These are phyloP conservation scores for Diaporthe australafricana DNA, from an alignment of 2,329 filamentous ascomycete genomes.

Conservation along the genomic window DNA sequence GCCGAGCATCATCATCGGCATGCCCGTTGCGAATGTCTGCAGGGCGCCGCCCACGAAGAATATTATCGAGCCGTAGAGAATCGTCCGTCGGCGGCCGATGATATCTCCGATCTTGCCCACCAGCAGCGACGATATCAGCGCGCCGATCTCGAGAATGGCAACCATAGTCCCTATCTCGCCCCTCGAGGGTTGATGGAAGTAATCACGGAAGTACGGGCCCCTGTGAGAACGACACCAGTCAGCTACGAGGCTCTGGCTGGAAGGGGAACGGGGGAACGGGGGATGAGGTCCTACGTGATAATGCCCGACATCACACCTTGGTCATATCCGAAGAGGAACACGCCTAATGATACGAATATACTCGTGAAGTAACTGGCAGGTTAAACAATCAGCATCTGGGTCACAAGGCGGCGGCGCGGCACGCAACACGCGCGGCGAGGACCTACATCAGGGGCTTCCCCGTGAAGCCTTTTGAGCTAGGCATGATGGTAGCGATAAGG, in stretches of 20 bases:
- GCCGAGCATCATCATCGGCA: conserved; percentile 90
- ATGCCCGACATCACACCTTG: conserved; percentile 88
- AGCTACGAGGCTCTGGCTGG: conserved; percentile 41
- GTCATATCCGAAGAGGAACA: conserved; percentile 91
- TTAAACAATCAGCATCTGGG: conserved; percentile 15
- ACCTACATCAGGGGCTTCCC: conserved; percentile 91
- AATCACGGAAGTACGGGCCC: conserved; percentile 87
- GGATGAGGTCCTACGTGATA: conserved; percentile 65
- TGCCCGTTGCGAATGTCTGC: conserved; percentile 83
- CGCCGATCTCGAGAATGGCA: conserved; percentile 93
- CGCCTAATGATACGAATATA: conserved; percentile 87
- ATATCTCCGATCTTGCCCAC: conserved; percentile 93
- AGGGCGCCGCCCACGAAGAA: conserved; percentile 88
- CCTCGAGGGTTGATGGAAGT: conserved; percentile 88
- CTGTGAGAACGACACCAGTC: conserved; percentile 56
- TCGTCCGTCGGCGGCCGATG: conserved; percentile 88
- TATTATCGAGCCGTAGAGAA: conserved; percentile 91
- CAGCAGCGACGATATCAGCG: conserved; percentile 87
- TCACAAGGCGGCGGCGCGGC: neutral
- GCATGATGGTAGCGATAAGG: conserved; percentile 86
- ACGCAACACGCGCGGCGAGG: conserved; percentile 24
- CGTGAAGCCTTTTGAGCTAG: conserved; percentile 88
- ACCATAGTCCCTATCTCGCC: conserved; percentile 97
- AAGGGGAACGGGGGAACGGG: neutral
- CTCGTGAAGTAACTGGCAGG: conserved; percentile 87